These are phyloP conservation scores for Boletus sp. DNA, from an alignment of 768 basidiomycete genomes.

Conservation along the genomic window DNA sequence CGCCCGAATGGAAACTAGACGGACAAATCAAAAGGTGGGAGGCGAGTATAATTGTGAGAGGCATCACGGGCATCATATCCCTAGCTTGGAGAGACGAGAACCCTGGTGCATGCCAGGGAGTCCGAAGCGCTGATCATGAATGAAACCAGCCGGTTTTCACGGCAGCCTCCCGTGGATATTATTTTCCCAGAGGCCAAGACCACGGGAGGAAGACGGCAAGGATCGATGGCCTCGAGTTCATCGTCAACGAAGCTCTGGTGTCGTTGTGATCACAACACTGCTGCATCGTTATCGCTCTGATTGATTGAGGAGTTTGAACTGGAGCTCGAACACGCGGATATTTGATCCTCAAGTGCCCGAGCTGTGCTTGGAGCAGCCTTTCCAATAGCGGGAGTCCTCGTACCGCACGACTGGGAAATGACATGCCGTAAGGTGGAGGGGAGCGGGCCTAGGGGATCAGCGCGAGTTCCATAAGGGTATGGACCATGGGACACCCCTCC, in stretches of 20 bases:
- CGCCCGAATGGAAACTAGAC: constrained; percentile 4
- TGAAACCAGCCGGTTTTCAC: not conserved
- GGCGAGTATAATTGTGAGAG: not conserved
- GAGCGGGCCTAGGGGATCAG: constrained; percentile 3
- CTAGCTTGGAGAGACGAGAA: constrained; percentile 11
- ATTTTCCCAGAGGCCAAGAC: not conserved
- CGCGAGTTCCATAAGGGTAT: not conserved
- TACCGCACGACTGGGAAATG: constrained; percentile 8
- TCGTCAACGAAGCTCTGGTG: not conserved
- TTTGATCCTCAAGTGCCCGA: not conserved
- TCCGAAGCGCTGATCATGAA: constrained; percentile 26
- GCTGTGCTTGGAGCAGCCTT: not conserved
- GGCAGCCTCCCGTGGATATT: not conserved
- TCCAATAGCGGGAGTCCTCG: not conserved
- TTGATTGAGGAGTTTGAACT: not conserved
- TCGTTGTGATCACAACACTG: not conserved
- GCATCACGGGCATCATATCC: constrained; percentile 7
- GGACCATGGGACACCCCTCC: not conserved
- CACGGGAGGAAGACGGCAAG: not conserved
- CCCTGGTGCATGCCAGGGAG: not conserved
- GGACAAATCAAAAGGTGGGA: not conserved
- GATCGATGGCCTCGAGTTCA: not conserved
- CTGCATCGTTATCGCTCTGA: not conserved
- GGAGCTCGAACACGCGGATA: not conserved
- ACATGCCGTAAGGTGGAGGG: constrained; percentile 9